Evolutionary conservation across 352 stramenopile species (phyloP).

Genomic region (Phytopythium boreale): DNA sequence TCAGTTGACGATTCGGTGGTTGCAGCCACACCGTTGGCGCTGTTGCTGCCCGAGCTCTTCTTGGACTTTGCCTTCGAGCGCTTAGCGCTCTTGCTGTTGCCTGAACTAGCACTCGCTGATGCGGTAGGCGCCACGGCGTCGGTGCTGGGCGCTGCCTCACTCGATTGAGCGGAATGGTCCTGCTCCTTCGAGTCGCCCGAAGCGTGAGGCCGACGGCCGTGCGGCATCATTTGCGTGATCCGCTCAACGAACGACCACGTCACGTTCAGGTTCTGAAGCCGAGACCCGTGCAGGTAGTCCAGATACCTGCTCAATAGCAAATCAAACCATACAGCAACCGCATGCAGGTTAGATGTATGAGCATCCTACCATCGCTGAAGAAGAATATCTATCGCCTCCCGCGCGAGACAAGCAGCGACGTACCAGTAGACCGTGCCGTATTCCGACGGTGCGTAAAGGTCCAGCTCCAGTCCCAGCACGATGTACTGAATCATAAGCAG

Average conservation of each 20-base stretch:
- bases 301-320: constrained; percentile 47
- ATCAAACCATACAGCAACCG: neutral
- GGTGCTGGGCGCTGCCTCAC: neutral
- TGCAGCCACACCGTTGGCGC: neutral
- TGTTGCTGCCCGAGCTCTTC: constrained; percentile 21
- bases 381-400: neutral
- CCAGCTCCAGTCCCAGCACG: constrained; percentile 66
- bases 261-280: constrained; percentile 77
- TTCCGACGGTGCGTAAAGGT: constrained; percentile 73
- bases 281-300: constrained; percentile 81
- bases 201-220: constrained; percentile 7
- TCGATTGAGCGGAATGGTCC: neutral
- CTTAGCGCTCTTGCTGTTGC: constrained; percentile 32
- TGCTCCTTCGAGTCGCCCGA: constrained; percentile 15
- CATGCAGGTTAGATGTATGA: no score
- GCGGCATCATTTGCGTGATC: constrained; percentile 65
- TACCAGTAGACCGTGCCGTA: constrained; percentile 78
- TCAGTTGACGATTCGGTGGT: neutral
- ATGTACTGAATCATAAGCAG: constrained; percentile 83
- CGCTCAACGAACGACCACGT: constrained; percentile 84
- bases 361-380: no score
- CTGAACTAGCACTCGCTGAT: constrained; percentile 7
- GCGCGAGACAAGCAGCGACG: constrained; percentile 6
- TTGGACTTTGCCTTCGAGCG: constrained; percentile 38
- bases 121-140: constrained; percentile 5